A percentile compares a stretch with the other conserved stretches of the same genome.
Conservation (phyloP, 441 rosid species). For the Aquilaria agallochum region DNA sequence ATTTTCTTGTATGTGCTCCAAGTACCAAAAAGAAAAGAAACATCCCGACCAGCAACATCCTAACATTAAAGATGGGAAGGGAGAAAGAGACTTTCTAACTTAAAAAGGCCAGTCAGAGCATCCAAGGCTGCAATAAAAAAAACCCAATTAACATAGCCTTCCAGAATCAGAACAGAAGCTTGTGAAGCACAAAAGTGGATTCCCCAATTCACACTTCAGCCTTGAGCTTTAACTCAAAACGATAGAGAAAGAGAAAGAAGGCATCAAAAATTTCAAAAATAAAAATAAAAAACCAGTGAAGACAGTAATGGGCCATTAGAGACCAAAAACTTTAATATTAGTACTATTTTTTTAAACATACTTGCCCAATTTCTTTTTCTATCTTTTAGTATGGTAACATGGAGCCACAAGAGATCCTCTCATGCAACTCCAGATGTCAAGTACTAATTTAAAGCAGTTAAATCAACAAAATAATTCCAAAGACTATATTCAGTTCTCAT, state of each 20-base stretch:
- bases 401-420: conserved; percentile 45
- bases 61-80: no score
- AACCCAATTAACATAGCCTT: neutral
- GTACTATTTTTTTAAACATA: conserved; percentile 11
- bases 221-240: no score
- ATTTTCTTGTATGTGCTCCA: no score
- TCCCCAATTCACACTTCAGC: no score
- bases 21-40: no score
- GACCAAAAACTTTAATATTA: neutral
- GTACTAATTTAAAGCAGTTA: neutral
- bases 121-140: conserved; percentile 24
- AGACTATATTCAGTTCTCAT: conserved; percentile 24
- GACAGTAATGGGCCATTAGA: no score
- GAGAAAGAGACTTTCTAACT: no score
- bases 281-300: neutral
- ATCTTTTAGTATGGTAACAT: conserved; percentile 1
- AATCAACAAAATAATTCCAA: conserved; percentile 5
- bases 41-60: no score
- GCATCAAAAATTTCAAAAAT: neutral
- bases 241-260: neutral
- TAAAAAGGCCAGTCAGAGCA: conserved; percentile 27
- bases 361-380: conserved; percentile 12
- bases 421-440: conserved; percentile 21
- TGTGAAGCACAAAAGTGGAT: neutral
- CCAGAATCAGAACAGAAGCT: neutral